These are phyloP conservation scores for Passalora sequoiae DNA, from an alignment of 2,329 filamentous ascomycete species.

Conservation along the genomic window DNA sequence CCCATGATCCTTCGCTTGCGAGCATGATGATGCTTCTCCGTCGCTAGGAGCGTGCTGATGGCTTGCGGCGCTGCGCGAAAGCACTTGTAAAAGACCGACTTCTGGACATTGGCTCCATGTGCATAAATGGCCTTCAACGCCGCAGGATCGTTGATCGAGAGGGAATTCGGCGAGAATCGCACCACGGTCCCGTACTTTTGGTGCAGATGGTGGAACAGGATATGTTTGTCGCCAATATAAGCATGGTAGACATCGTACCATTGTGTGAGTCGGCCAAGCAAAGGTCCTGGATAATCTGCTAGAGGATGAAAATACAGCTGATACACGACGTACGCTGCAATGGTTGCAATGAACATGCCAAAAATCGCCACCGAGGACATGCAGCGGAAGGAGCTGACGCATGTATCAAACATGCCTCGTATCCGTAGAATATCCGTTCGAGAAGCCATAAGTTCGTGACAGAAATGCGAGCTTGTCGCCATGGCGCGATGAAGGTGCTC, in stretches of 20 bases:
- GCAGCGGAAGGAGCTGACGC: conserved; percentile 12
- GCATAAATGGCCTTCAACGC: conserved; percentile 47
- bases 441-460: neutral
- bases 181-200: conserved; percentile 23
- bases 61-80: conserved; percentile 41
- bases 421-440: neutral
- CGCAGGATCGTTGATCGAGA: conserved; percentile 25
- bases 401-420: conserved; percentile 5
- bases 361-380: conserved; percentile 8
- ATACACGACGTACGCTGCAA: conserved; percentile 20
- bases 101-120: conserved; percentile 45
- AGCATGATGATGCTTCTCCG: conserved; percentile 43
- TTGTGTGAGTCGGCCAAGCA: conserved; percentile 22
- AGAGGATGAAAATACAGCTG: conserved; percentile 25
- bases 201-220: conserved; percentile 25
- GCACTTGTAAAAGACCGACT: conserved; percentile 45
- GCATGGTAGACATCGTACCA: conserved; percentile 27
- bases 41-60: conserved; percentile 41
- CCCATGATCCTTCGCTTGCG: conserved; percentile 43
- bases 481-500: neutral
- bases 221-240: conserved; percentile 27
- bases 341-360: conserved; percentile 8
- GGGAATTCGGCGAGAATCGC: conserved; percentile 25
- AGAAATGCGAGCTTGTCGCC: neutral
- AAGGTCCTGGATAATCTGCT: conserved; percentile 25